Conservation (phyloP, 306 rosid genomes). For the Corylus avellana region DNA sequence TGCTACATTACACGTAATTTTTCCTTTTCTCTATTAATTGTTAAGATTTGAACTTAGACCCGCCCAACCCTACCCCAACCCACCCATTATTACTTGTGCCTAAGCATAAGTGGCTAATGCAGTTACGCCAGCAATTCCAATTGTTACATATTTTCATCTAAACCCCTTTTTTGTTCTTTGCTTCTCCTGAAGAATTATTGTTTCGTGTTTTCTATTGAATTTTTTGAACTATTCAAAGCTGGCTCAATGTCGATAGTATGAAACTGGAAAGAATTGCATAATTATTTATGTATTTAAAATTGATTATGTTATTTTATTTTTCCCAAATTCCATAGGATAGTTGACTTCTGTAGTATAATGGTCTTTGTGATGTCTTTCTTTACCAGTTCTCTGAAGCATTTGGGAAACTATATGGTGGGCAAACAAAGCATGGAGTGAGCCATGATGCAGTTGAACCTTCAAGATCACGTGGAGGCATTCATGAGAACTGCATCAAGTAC, state of each 20-base stretch:
- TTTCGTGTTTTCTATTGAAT: not conserved
- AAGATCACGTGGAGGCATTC: slow-evolving; percentile 65
- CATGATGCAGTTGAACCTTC: slow-evolving; percentile 70
- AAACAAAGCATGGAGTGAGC: slow-evolving; percentile 60
- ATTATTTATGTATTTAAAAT: not conserved
- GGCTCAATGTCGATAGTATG: slow-evolving; percentile 5
- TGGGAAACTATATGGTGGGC: slow-evolving; percentile 90
- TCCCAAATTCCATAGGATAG: not conserved
- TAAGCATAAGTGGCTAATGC: not conserved
- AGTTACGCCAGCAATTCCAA: not conserved
- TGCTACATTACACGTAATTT: not conserved
- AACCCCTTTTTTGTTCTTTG: not conserved
- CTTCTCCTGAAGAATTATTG: not conserved
- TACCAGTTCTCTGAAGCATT: slow-evolving; percentile 86
- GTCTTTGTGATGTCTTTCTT: slow-evolving; percentile 16
- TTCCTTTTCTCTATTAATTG: not conserved
- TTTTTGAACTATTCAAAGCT: not conserved
- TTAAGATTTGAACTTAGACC: not conserved
- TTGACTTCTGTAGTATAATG: not conserved
- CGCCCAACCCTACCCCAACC: not conserved
- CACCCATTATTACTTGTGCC: not conserved
- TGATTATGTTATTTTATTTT: not conserved
- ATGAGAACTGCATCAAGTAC: slow-evolving; percentile 91
- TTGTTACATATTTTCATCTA: not conserved
- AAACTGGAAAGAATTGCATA: not conserved